Evolutionary conservation across 202 grass and related monocot species (phyloP).

Genomic region (Carex arenaria): DNA sequence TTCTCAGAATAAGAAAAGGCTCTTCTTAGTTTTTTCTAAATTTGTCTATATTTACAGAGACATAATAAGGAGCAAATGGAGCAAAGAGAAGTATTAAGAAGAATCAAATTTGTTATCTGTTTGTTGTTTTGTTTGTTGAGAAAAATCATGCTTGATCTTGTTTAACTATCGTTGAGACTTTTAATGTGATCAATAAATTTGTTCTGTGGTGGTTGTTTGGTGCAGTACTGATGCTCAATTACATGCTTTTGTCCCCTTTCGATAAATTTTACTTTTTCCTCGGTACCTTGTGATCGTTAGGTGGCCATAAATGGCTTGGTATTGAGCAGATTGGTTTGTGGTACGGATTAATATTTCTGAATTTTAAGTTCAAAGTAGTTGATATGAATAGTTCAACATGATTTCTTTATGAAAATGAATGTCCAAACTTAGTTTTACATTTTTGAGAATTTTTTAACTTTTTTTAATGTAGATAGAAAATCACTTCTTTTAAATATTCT

Average conservation of each 20-base stretch:
- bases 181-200: constrained; percentile 6
- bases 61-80: neutral
- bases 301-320: neutral
- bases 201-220: neutral
- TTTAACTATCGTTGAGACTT: neutral
- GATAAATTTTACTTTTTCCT: neutral
- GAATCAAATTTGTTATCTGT: neutral
- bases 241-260: neutral
- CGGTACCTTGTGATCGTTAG: neutral
- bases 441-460: no score
- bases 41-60: neutral
- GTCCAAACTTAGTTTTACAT: no score
- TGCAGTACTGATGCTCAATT: neutral
- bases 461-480: no score
- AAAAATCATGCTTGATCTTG: neutral
- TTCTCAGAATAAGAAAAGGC: neutral
- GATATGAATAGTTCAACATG: no score
- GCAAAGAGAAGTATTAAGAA: constrained; percentile 4
- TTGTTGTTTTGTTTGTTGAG: constrained; percentile 13
- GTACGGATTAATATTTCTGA: no score
- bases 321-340: neutral
- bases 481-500: no score
- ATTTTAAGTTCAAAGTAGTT: no score
- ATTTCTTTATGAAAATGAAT: no score
- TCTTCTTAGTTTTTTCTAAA: neutral